phyloP scores from a whole-genome alignment of 257 asterid genomes.

The Gentiana macrophylla region DNA sequence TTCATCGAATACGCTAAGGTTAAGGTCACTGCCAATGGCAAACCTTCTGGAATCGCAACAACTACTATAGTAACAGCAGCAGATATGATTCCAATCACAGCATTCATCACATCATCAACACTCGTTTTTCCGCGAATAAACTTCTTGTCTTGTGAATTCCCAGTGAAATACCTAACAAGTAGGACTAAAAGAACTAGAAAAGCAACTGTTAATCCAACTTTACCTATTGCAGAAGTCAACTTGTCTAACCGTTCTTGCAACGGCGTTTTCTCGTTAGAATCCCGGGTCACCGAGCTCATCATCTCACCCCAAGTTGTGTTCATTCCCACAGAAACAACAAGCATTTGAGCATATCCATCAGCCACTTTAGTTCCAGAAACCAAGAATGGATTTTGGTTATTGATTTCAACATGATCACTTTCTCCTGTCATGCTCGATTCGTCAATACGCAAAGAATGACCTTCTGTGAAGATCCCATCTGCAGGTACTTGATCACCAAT shows the following conservation, averaged over 20 bases:
- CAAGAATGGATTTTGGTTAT: constrained; percentile 28
- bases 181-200: constrained; percentile 33
- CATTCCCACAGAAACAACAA: constrained; percentile 36
- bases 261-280: constrained; percentile 33
- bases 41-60: constrained; percentile 49
- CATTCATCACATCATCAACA: constrained; percentile 26
- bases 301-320: constrained; percentile 45
- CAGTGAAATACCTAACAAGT: constrained; percentile 35
- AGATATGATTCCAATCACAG: constrained; percentile 32
- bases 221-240: constrained; percentile 38
- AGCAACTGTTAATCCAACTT: constrained; percentile 35
- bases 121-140: constrained; percentile 23
- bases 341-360: constrained; percentile 36
- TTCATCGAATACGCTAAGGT: constrained; percentile 51
- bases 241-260: constrained; percentile 33
- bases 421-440: constrained; percentile 37
- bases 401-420: constrained; percentile 26
- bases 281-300: constrained; percentile 32
- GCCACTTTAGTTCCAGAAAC: constrained; percentile 30
- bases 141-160: constrained; percentile 21
- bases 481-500: constrained; percentile 47
- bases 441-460: constrained; percentile 28
- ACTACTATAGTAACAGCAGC: constrained; percentile 41
- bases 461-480: constrained; percentile 33
- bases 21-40: constrained; percentile 47